phyloP scores from a whole-genome alignment of 1,139 yeast species.

The Geotrichum klebahnii region DNA sequence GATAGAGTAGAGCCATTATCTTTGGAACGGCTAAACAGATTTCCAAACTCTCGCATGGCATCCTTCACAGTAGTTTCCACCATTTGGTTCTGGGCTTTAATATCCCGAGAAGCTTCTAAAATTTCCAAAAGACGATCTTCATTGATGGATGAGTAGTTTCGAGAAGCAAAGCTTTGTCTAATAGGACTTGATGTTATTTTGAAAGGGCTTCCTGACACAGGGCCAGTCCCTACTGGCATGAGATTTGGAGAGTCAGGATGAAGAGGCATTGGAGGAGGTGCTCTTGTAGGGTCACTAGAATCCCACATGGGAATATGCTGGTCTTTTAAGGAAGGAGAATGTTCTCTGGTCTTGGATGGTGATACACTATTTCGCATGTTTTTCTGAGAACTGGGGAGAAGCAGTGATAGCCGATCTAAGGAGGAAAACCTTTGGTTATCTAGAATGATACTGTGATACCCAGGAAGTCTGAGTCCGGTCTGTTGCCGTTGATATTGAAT shows the following conservation, averaged over 20 bases:
- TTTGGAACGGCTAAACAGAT: slow-evolving; percentile 42
- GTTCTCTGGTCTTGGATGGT: slow-evolving; percentile 2
- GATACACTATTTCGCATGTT: slow-evolving; percentile 13
- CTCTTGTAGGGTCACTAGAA: slow-evolving; percentile 40
- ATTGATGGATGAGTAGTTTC: slow-evolving; percentile 30
- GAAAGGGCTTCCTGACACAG: slow-evolving; percentile 22
- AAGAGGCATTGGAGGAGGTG: slow-evolving; percentile 41
- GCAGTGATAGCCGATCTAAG: slow-evolving; percentile 1
- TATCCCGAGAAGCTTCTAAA: slow-evolving; percentile 31
- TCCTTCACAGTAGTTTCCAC: slow-evolving; percentile 41
- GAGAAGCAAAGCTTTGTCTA: slow-evolving; percentile 31
- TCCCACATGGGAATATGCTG: slow-evolving; percentile 32
- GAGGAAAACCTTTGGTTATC: slow-evolving; percentile 2
- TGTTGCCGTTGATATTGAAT: not conserved
- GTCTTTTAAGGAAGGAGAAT: slow-evolving; percentile 6
- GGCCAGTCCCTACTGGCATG: slow-evolving; percentile 27
- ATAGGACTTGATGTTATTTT: slow-evolving; percentile 25
- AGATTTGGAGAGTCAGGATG: slow-evolving; percentile 37
- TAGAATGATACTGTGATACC: not conserved
- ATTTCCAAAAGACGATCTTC: slow-evolving; percentile 36
- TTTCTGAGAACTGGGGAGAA: not conserved
- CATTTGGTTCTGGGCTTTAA: slow-evolving; percentile 33
- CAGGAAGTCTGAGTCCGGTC: not conserved
- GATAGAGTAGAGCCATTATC: slow-evolving; percentile 44
- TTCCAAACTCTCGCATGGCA: slow-evolving; percentile 43